Base-by-base conservation (phyloP, 2,329 filamentous ascomycete genomes). In the Sarocladium brachiariae region DNA sequence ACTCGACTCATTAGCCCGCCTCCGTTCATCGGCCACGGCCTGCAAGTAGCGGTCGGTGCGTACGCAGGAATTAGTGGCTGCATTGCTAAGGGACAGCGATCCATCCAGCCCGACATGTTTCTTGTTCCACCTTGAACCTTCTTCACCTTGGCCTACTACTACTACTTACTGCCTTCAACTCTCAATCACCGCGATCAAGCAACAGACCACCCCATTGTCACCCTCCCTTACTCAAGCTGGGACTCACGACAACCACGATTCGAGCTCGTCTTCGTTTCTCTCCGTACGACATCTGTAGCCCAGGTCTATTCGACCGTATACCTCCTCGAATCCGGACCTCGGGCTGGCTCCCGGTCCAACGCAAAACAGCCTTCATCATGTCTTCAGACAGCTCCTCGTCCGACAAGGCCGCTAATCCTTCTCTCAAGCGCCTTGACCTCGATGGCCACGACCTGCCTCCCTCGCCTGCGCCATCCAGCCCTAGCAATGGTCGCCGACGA, bases 381-480 rank as follows among this genome's bases (percentile, higher is more conserved):
- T 56, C 57, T 51, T 56, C 58, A 33, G 46, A 50, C 48, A 35
- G 21, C 25, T 24, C 31, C 10, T 50, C 50, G 18, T 55, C 61
- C 52, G 64, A 60, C 52, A 66, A 68, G 56, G 58, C 46, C 27
- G 30, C 62, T 34, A 58, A 59, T 58, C 70, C 71, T 58, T 67
- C 70, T 25, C 56, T 73, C 51, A 76, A 75, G 70, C 77, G 81
- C 58, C 74, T 91, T 56, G 89, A 95, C 65, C 74, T 90, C 53
- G 86, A 92, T 61, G 89, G 89, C 37, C 87, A 95, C 70, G 76
- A 91, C 61, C 75, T 96, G 49, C 91, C 91, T 49, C 91, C 91
- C 1, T 96, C 93, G 7, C 93, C 93, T 2, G 89, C 93, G 21
- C 90, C 92, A 2, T 97, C 92, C 14, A 96, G 86, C 63, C 93